phyloP scores from a whole-genome alignment of 2,329 filamentous ascomycete species.

The Cercospora brassicicola region DNA sequence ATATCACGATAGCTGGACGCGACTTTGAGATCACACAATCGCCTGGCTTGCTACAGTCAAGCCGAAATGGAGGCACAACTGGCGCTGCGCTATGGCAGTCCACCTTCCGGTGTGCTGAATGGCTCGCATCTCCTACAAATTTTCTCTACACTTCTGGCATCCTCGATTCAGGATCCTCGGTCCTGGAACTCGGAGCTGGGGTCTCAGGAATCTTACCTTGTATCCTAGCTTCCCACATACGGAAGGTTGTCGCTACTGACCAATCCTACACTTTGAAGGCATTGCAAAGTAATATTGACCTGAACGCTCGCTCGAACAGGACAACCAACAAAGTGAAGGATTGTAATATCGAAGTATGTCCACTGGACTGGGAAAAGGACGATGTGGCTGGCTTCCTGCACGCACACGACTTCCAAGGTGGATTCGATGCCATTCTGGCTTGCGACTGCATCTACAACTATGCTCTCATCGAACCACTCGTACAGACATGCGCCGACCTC shows the following conservation, averaged over 20 bases:
- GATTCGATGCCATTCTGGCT: constrained; percentile 64
- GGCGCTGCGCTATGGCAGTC: constrained; percentile 88
- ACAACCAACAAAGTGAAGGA: constrained; percentile 6
- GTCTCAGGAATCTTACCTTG: constrained; percentile 78
- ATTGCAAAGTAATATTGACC: constrained; percentile 71
- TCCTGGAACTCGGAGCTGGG: constrained; percentile 86
- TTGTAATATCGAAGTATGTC: constrained; percentile 27
- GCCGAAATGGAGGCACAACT: constrained; percentile 70
- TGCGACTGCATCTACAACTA: constrained; percentile 98
- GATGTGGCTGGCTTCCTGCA: constrained; percentile 50
- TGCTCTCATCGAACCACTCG: constrained; percentile 74
- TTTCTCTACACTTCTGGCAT: constrained; percentile 59
- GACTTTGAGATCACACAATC: constrained; percentile 82
- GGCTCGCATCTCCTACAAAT: constrained; percentile 67
- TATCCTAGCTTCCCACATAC: constrained; percentile 61
- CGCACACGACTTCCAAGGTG: constrained; percentile 44
- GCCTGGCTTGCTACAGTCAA: constrained; percentile 75
- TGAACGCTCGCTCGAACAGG: constrained; percentile 49
- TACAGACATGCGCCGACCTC: constrained; percentile 70
- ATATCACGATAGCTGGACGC: constrained; percentile 57
- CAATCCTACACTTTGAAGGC: constrained; percentile 80
- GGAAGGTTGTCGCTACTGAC: constrained; percentile 76
- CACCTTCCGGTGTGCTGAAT: constrained; percentile 77
- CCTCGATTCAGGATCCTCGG: constrained; percentile 56
- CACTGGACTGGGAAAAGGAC: constrained; percentile 79